Conservation (phyloP, 306 rosid genomes). For the Castanospermum australe region DNA sequence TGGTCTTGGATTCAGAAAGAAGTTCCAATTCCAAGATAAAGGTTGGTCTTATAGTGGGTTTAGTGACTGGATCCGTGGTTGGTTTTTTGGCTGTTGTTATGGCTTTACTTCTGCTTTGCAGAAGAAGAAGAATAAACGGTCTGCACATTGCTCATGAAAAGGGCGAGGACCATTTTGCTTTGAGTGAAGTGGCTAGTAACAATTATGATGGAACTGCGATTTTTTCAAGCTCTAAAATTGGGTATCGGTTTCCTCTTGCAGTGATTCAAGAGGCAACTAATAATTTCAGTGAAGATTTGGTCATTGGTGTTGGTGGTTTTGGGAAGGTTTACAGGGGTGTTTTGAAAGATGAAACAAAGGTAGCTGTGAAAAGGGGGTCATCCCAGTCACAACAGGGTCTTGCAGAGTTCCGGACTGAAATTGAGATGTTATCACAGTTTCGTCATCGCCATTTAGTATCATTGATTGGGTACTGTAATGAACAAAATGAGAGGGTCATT, state of each 20-base stretch:
- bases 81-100: slow-evolving; percentile 31
- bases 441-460: slow-evolving; percentile 78
- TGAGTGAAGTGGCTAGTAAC: slow-evolving; percentile 21
- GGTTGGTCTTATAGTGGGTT: slow-evolving; percentile 39
- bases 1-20: slow-evolving; percentile 29
- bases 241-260: slow-evolving; percentile 53
- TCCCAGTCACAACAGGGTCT: slow-evolving; percentile 58
- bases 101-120: slow-evolving; percentile 31
- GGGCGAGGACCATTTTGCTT: slow-evolving; percentile 6
- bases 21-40: slow-evolving; percentile 41
- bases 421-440: slow-evolving; percentile 70
- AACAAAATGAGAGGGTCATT: slow-evolving; percentile 60
- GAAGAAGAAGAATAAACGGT: slow-evolving; percentile 50
- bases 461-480: slow-evolving; percentile 68
- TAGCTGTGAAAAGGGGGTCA: slow-evolving; percentile 68
- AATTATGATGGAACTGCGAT: neutral
- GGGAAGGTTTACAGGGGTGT: slow-evolving; percentile 73
- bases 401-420: slow-evolving; percentile 62
- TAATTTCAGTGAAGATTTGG: slow-evolving; percentile 57
- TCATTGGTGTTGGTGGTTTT: slow-evolving; percentile 68
- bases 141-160: slow-evolving; percentile 36
- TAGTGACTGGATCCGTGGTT: slow-evolving; percentile 37
- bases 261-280: slow-evolving; percentile 60
- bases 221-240: slow-evolving; percentile 45
- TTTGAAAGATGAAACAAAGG: slow-evolving; percentile 54